Base-by-base conservation (phyloP, 371 early-diverging fungal genomes). In the Circinella minor region DNA sequence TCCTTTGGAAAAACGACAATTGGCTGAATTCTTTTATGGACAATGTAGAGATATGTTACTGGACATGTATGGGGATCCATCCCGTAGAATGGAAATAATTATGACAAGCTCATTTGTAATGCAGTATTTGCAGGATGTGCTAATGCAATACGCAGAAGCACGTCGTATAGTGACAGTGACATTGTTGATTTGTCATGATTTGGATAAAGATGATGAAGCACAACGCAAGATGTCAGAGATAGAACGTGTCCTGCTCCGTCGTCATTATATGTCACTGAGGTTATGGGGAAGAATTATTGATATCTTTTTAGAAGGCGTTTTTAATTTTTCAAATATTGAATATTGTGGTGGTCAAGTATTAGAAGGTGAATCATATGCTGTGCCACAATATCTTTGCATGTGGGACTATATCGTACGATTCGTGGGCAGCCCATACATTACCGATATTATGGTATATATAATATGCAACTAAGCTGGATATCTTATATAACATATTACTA, bases 61-160 rank as follows among this genome's bases (percentile, higher is more conserved):
- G 9, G 74, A 74, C 15, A 66, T 59, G 46, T 74, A 71, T 63
- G 74, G 71, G 34, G 71, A 74, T 38, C 74, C 74, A 0, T 15
- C 61, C 3, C 71, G 66, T n/a, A 51, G 71, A 36, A 18, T 74
- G 4, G 74, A 74, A 64, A 61, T 71, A 3, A 18, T 74, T 15
- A 61, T 68, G 27, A 61, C 71, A 27, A 64, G 34, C 17, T 36
- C 49, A 7, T 36, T 65, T 4, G 27, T 65, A 4, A 51, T 65
- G 51, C 48, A 47, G 14, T 65, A 65, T 27, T n/a, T 65, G n/a
- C 37, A 36, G 5, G 37, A 37, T 54, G 51, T 65, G 1, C 27
- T 46, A 17, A 18, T 65, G 46, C 6, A 65, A n/a, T 65, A 47
- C 18, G 39, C 65, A 6, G 65, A 65, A 36, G 65, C 65, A 11